Percentiles rank a stretch among this genome's conserved stretches.
Conservation (phyloP, 1,139 yeast species). For the Debaryomyces nepalensis region DNA sequence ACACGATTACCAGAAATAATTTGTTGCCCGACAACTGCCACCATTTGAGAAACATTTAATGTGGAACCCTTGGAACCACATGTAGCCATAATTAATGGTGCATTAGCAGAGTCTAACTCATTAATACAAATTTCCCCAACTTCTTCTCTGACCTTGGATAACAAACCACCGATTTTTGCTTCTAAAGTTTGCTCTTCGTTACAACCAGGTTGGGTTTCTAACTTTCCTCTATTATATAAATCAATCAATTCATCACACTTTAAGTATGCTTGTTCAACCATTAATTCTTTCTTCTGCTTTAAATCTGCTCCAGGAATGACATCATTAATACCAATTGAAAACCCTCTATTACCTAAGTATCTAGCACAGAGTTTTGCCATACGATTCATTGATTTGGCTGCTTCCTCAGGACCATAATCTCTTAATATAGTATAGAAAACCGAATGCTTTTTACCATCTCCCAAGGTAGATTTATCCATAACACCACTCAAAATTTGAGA, state of each 20-base stretch:
- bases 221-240: conserved; percentile 77
- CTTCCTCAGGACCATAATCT: conserved; percentile 95
- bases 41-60: conserved; percentile 98
- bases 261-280: conserved; percentile 89
- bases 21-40: conserved; percentile 99
- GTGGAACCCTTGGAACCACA: conserved; percentile 99
- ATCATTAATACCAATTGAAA: conserved; percentile 95
- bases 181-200: conserved; percentile 97
- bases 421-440: conserved; percentile 93
- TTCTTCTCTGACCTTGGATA: conserved; percentile 97
- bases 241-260: conserved; percentile 92
- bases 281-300: conserved; percentile 75
- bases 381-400: conserved; percentile 95
- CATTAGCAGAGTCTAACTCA: conserved; percentile 87
- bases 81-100: conserved; percentile 98
- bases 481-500: conserved; percentile 89
- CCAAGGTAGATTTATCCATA: conserved; percentile 95
- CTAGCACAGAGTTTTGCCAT: conserved; percentile 98
- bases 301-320: conserved; percentile 91
- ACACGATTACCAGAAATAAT: conserved; percentile 98
- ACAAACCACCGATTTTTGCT: conserved; percentile 93
- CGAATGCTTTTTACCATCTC: conserved; percentile 98
- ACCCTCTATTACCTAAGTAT: conserved; percentile 91
- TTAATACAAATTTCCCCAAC: conserved; percentile 97
- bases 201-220: conserved; percentile 99